Conservation (phyloP, 148 eudicot genomes). For the Chenopodium berlandieri region DNA sequence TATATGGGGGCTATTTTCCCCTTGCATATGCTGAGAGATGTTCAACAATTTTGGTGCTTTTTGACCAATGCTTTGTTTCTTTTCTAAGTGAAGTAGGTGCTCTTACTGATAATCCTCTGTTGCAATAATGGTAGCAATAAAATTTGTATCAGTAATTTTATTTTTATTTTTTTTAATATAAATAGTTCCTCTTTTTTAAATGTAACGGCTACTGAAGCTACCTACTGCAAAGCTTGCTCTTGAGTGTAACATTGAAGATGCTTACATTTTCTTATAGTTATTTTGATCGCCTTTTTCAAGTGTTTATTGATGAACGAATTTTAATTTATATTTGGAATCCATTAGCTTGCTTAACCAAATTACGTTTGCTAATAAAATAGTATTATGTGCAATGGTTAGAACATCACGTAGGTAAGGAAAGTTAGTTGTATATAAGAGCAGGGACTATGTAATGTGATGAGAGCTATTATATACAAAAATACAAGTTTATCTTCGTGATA, state of each 20-base stretch:
- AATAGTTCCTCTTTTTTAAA: background rate
- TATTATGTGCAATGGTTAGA: too few species aligned
- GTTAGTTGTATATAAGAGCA: too few species aligned
- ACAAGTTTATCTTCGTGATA: too few species aligned
- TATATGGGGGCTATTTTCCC: background rate
- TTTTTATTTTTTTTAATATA: background rate
- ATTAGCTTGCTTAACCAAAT: background rate
- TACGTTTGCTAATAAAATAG: too few species aligned
- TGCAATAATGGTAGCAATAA: slow-evolving; percentile 16
- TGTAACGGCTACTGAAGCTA: background rate
- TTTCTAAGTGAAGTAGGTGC: slow-evolving; percentile 6
- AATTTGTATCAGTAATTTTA: slow-evolving; percentile 6
- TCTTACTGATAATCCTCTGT: background rate
- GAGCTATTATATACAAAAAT: too few species aligned
- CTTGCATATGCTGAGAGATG: slow-evolving; percentile 5
- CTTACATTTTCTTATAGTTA: background rate
- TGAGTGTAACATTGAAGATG: background rate
- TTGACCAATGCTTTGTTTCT: slow-evolving; percentile 3
- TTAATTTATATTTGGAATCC: background rate
- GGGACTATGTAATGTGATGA: too few species aligned
- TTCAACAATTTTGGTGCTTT: slow-evolving; percentile 9
- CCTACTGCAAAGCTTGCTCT: background rate
- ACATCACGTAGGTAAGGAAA: too few species aligned
- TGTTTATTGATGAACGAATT: background rate
- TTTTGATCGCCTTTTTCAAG: too few species aligned